These are phyloP conservation scores for Coniochaeta pulveracea DNA, from an alignment of 2,329 filamentous ascomycete genomes.

Conservation along the genomic window DNA sequence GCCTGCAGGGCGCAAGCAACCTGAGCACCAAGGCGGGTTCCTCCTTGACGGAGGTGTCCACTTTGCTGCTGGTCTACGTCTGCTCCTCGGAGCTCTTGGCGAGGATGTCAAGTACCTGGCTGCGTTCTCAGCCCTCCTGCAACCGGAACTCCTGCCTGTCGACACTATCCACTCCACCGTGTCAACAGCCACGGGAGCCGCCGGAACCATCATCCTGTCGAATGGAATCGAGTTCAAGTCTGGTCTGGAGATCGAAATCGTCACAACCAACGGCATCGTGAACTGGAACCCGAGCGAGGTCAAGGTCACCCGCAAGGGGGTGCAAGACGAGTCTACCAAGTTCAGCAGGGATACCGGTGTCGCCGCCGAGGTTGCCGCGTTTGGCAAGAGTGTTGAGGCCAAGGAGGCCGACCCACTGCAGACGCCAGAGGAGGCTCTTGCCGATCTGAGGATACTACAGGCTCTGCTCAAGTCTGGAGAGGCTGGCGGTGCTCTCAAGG, in stretches of 20 bases:
- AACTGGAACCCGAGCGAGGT: slow-evolving; percentile 8
- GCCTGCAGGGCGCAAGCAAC: slow-evolving; percentile 48
- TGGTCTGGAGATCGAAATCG: slow-evolving; percentile 9
- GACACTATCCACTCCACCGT: slow-evolving; percentile 50
- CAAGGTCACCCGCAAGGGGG: slow-evolving; percentile 5
- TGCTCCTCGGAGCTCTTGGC: slow-evolving; percentile 37
- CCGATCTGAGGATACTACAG: slow-evolving; percentile 13
- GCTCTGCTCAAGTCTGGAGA: slow-evolving; percentile 12
- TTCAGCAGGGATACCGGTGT: slow-evolving; percentile 10
- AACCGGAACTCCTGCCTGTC: slow-evolving; percentile 47
- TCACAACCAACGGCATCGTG: slow-evolving; percentile 13
- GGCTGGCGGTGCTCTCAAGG: too few relatives aligned
- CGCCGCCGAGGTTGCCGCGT: slow-evolving; percentile 13
- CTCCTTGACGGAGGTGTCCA: slow-evolving; percentile 67
- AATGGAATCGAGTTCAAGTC: slow-evolving; percentile 14
- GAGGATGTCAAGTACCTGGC: slow-evolving; percentile 33
- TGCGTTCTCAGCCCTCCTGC: slow-evolving; percentile 41
- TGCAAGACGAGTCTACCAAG: slow-evolving; percentile 5
- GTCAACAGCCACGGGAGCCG: slow-evolving; percentile 9
- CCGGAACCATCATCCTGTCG: slow-evolving; percentile 11
- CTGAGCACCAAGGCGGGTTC: slow-evolving; percentile 65
- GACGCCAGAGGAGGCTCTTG: slow-evolving; percentile 13
- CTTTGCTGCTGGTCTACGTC: slow-evolving; percentile 48
- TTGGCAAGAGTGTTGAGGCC: slow-evolving; percentile 10
- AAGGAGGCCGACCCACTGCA: slow-evolving; percentile 11